Evolutionary conservation across 257 asterid genomes (phyloP).

Genomic region (Cynanchum wilfordii): DNA sequence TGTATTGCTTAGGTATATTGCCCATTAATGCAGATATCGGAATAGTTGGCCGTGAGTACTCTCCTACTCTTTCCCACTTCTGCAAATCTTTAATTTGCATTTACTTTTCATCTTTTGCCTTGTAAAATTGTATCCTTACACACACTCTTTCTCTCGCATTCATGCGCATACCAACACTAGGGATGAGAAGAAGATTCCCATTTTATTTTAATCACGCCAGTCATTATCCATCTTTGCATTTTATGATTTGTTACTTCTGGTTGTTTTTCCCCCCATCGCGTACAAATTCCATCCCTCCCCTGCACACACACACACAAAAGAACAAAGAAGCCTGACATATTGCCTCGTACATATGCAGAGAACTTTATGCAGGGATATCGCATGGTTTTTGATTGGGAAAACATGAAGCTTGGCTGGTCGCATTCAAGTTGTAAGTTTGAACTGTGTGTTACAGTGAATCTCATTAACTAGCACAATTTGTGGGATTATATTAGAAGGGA

Average conservation of each 20-base stretch:
- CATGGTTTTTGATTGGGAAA: constrained; percentile 77
- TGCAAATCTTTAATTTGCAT: background rate
- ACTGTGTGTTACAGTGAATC: constrained; percentile 5
- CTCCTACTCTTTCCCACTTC: constrained; percentile 5
- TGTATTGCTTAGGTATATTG: constrained; percentile 48
- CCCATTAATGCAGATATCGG: constrained; percentile 33
- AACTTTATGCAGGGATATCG: constrained; percentile 72
- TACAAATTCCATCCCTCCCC: background rate
- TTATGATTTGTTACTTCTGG: background rate
- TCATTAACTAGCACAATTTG: background rate
- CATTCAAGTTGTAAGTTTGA: constrained; percentile 59
- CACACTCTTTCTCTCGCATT: background rate
- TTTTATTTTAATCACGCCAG: background rate
- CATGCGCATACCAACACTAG: background rate
- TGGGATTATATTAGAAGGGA: background rate
- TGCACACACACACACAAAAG: background rate
- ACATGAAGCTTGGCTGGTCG: constrained; percentile 73
- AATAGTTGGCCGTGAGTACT: constrained; percentile 73
- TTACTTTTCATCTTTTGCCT: background rate
- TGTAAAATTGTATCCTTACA: background rate
- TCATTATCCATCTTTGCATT: background rate
- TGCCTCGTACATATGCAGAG: constrained; percentile 32
- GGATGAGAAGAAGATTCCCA: background rate
- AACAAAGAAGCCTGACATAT: background rate
- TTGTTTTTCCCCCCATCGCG: background rate